phyloP scores from a whole-genome alignment of 495 filamentous ascomycete species.

The Pyronema domesticum region DNA sequence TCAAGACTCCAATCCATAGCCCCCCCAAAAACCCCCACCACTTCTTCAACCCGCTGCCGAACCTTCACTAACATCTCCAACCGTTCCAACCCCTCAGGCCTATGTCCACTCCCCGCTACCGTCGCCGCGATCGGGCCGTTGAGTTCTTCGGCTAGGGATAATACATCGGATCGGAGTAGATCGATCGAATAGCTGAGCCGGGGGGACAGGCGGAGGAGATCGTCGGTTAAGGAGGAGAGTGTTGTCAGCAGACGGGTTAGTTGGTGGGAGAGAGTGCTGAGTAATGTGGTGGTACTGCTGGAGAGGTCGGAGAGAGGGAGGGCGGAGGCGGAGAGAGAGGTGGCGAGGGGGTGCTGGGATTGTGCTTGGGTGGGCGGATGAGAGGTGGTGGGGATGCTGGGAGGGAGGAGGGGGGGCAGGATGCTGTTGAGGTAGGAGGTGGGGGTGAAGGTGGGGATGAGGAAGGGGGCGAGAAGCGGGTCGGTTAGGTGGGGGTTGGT shows the following conservation, averaged over 20 bases:
- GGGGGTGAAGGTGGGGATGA: conserved; percentile 56
- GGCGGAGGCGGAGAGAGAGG: conserved; percentile 37
- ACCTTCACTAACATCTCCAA: conserved; percentile 73
- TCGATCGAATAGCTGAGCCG: conserved; percentile 91
- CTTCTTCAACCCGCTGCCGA: conserved; percentile 59
- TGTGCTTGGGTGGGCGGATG: conserved; percentile 41
- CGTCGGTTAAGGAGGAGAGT: conserved; percentile 78
- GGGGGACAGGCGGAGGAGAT: conserved; percentile 72
- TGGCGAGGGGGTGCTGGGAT: conserved; percentile 32
- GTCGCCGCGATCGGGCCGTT: conserved; percentile 53
- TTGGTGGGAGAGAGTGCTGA: conserved; percentile 75
- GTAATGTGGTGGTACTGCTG: conserved; percentile 60
- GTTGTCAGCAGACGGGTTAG: conserved; percentile 65
- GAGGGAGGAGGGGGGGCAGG: conserved; percentile 44
- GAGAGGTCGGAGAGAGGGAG: conserved; percentile 61
- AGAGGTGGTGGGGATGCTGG: conserved; percentile 32
- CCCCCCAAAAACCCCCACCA: conserved; percentile 75
- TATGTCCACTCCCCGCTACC: conserved; percentile 37
- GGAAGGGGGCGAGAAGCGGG: conserved; percentile 47
- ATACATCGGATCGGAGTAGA: conserved; percentile 71
- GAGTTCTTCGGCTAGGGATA: conserved; percentile 54
- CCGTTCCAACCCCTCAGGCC: conserved; percentile 55
- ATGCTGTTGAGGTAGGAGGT: conserved; percentile 63
- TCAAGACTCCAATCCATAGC: conserved; percentile 88
- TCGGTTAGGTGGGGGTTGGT: conserved; percentile 36